phyloP scores from a whole-genome alignment of 148 eudicot genomes.

The Arctostaphylos glauca region DNA sequence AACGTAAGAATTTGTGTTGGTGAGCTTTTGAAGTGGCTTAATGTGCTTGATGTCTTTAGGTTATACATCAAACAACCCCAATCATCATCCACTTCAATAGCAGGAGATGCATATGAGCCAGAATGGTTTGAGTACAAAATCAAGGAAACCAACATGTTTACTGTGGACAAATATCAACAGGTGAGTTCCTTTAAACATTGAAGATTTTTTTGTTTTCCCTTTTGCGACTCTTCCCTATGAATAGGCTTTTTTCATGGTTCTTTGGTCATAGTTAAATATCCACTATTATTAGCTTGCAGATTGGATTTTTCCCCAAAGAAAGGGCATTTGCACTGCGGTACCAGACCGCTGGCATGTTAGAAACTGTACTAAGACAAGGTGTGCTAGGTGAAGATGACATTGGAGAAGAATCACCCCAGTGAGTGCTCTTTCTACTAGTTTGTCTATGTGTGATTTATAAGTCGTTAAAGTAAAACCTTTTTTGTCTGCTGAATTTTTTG shows the following conservation, averaged over 20 bases:
- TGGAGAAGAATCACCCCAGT: slow-evolving; percentile 93
- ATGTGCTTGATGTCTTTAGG: slow-evolving; percentile 35
- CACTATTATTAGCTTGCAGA: slow-evolving; percentile 72
- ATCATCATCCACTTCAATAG: slow-evolving; percentile 45
- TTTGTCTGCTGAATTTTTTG: neutral
- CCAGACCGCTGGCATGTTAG: slow-evolving; percentile 97
- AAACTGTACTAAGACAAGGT: slow-evolving; percentile 77
- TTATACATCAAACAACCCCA: slow-evolving; percentile 78
- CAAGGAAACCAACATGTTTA: slow-evolving; percentile 95
- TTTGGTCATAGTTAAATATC: slow-evolving; percentile 31
- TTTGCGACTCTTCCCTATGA: neutral
- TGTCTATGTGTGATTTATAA: neutral
- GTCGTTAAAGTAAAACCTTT: neutral
- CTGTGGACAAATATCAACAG: slow-evolving; percentile 98
- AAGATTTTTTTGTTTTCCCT: neutral
- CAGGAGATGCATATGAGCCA: slow-evolving; percentile 48
- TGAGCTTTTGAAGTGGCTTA: neutral
- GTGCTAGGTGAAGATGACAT: slow-evolving; percentile 96
- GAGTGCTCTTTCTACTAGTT: slow-evolving; percentile 19
- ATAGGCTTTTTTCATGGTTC: neutral
- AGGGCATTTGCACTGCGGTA: slow-evolving; percentile 90
- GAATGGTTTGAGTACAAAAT: slow-evolving; percentile 98
- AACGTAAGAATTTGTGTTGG: neutral
- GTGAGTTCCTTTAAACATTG: slow-evolving; percentile 36
- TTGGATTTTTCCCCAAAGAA: slow-evolving; percentile 75